Evolutionary conservation across 495 filamentous ascomycete genomes (phyloP).

Genomic region (Penicillium longicatenatum): DNA sequence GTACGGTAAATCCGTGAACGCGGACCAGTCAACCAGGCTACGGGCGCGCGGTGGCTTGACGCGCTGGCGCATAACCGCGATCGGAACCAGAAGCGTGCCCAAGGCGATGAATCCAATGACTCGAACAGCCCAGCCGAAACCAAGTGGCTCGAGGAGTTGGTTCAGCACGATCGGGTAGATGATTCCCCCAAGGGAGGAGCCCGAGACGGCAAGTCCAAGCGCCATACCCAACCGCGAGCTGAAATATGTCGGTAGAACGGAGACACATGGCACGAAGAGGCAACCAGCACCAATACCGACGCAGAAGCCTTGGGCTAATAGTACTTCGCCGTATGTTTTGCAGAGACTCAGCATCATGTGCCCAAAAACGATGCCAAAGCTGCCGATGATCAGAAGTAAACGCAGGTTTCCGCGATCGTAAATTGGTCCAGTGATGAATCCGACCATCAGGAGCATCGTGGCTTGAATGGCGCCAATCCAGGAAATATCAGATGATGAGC

Average conservation of each 20-base stretch:
- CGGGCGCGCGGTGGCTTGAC: constrained; percentile 17
- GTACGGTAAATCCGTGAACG: constrained; percentile 36
- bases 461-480: constrained; percentile 52
- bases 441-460: constrained; percentile 39
- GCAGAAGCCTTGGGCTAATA: constrained; percentile 39
- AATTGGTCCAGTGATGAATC: constrained; percentile 43
- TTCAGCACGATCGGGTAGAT: constrained; percentile 57
- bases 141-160: constrained; percentile 42
- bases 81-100: constrained; percentile 42
- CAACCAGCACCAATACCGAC: constrained; percentile 37
- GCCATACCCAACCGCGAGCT: constrained; percentile 39
- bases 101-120: constrained; percentile 53
- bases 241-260: constrained; percentile 45
- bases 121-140: constrained; percentile 55
- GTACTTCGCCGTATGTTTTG: constrained; percentile 32
- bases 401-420: constrained; percentile 46
- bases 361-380: constrained; percentile 36
- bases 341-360: constrained; percentile 46
- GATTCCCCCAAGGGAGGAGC: constrained; percentile 49
- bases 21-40: constrained; percentile 28
- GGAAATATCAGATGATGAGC: constrained; percentile 33
- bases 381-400: constrained; percentile 27
- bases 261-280: constrained; percentile 44
- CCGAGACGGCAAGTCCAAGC: constrained; percentile 42
- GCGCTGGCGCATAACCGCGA: constrained; percentile 43